Percentiles rank a stretch among this genome's conserved stretches.
Conservation (phyloP, 2,329 filamentous ascomycete genomes). For the Dichotomopilus funicola region DNA sequence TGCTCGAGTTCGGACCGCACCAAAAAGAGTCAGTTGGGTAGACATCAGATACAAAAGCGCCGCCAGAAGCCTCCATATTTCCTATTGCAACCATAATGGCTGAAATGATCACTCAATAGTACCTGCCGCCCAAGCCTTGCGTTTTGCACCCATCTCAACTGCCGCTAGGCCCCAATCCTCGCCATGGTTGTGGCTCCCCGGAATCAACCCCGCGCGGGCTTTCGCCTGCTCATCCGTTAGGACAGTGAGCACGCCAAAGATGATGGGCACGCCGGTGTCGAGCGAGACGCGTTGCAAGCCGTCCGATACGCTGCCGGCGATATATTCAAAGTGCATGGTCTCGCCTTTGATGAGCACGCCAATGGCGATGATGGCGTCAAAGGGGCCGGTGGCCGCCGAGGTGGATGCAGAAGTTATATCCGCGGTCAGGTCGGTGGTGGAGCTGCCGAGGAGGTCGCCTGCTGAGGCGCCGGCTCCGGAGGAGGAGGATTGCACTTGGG, state of each 20-base stretch:
- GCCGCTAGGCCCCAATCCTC: constrained; percentile 94
- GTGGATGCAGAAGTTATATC: constrained; percentile 32
- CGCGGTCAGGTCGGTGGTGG: constrained; percentile 57
- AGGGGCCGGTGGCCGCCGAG: constrained; percentile 51
- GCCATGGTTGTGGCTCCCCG: constrained; percentile 78
- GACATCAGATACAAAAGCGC: neutral
- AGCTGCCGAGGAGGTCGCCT: constrained; percentile 67
- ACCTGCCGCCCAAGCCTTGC: constrained; percentile 74
- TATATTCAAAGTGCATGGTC: constrained; percentile 99
- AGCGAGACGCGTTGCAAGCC: constrained; percentile 92
- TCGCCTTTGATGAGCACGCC: constrained; percentile 97
- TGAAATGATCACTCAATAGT: constrained; percentile 38
- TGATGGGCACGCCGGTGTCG: constrained; percentile 79
- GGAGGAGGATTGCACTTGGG: constrained; percentile 72
- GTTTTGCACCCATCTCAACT: constrained; percentile 88
- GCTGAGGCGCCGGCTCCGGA: constrained; percentile 57
- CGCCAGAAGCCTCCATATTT: neutral
- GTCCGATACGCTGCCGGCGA: constrained; percentile 82
- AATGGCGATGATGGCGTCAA: constrained; percentile 91
- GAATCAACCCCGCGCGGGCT: constrained; percentile 70
- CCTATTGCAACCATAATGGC: neutral
- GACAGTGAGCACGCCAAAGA: constrained; percentile 89
- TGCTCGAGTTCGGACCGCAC: too few relatives aligned
- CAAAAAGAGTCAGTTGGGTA: too few relatives aligned
- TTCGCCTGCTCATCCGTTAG: constrained; percentile 82